Evolutionary conservation across 345 rosid species (phyloP), one percentile per base, ranked within the genome.

Genomic region (Corymbia maculata): DNA sequence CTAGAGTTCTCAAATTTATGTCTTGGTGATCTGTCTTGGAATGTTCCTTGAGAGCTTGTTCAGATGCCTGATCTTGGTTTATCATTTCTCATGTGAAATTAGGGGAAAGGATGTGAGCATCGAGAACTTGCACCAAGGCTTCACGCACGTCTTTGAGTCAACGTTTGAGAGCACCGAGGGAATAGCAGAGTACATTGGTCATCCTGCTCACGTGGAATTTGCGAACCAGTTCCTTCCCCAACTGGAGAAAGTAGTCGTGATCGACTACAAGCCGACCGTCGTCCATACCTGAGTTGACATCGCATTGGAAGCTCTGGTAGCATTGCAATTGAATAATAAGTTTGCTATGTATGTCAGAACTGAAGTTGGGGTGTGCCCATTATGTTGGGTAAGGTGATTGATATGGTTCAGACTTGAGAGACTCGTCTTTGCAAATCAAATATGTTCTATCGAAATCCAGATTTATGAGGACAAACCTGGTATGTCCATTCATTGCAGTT

Each of bases 61-160:
- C 70, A 64, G 70, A 64, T 64, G 70, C 36, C 70, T 64, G 36
- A 64, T 64, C 17, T 64, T n/a, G 36, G 70, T n/a, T 64, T 7
- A 64, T 64, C 36, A 64, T 44, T 80, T 82, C 24, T 36, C 49
- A 82, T 49, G 45, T 88, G 47, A 89, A 28, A 61, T 3, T 91
- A 95, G 98, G 99, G 98, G 97, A 13, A 92, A 87, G 64, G 96
- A 96, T 93, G 94, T 97, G 92, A 95, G 98, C 91, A 79, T 88
- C 66, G 97, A 92, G 96, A 96, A 97, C 88, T 21, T 94, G 93
- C 96, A 96, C 53, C 98, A 93, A 89, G 98, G 98, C 26, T 97
- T 92, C 94, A 96, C 97, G 30, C 99, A 97, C 86, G 88, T 97
- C 64, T 96, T 97, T 79, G 94, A 93, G 87, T 94, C 95, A 44